phyloP scores from a whole-genome alignment of 768 basidiomycete species.

The Kwoniella heveanensis region DNA sequence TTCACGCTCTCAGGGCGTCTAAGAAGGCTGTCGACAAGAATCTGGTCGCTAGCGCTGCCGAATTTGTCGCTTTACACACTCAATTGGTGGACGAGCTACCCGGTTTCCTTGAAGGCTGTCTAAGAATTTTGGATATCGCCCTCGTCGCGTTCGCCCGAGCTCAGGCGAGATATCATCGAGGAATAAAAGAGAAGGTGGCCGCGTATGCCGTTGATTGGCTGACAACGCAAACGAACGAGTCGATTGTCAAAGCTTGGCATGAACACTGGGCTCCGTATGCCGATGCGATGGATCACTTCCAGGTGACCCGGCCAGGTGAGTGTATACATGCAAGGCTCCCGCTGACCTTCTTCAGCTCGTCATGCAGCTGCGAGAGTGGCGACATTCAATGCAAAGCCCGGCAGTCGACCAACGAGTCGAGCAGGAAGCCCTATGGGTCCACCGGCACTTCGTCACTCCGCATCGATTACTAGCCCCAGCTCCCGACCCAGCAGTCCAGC shows the following conservation, averaged over 20 bases:
- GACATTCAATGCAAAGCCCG: slow-evolving; percentile 30
- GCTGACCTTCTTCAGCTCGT: slow-evolving; percentile 17
- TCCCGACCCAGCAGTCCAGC: slow-evolving; percentile 13
- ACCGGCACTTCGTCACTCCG: slow-evolving; percentile 27
- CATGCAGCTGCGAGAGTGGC: slow-evolving; percentile 30
- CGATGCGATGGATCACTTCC: slow-evolving; percentile 48
- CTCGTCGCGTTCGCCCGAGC: slow-evolving; percentile 39
- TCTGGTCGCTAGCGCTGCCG: slow-evolving; percentile 45
- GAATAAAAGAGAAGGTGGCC: slow-evolving; percentile 28
- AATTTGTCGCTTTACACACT: slow-evolving; percentile 54
- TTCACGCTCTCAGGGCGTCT: slow-evolving; percentile 32
- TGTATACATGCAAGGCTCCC: not conserved
- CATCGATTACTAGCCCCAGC: slow-evolving; percentile 18
- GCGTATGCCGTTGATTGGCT: slow-evolving; percentile 41
- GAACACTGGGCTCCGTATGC: slow-evolving; percentile 43
- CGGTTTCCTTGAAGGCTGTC: slow-evolving; percentile 50
- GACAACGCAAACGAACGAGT: slow-evolving; percentile 8
- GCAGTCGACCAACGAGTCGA: slow-evolving; percentile 15
- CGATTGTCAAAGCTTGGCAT: slow-evolving; percentile 45
- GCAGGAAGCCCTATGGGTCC: slow-evolving; percentile 13
- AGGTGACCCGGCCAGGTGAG: slow-evolving; percentile 36
- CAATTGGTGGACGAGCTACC: slow-evolving; percentile 56
- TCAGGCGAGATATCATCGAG: slow-evolving; percentile 44
- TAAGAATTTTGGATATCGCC: slow-evolving; percentile 49
- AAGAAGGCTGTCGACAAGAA: slow-evolving; percentile 39